Percentiles rank a stretch among this genome's conserved stretches.
These are phyloP conservation scores for Lathyrus sativus DNA, from an alignment of 306 rosid species.

Conservation along the genomic window DNA sequence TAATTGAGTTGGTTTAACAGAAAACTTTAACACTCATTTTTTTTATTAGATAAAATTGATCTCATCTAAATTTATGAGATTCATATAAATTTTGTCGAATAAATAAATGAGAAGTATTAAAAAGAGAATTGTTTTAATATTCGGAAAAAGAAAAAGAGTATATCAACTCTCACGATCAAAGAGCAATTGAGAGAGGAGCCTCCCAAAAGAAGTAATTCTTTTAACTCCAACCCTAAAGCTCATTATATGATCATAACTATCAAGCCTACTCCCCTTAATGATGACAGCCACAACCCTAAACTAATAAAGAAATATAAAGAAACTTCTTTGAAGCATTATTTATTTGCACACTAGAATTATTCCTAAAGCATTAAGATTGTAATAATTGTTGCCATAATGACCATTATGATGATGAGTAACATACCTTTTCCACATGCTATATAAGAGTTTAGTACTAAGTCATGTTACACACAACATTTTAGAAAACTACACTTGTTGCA, in stretches of 20 bases:
- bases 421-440: conserved; percentile 51
- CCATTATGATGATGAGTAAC: conserved; percentile 48
- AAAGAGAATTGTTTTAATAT: too few relatives aligned
- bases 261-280: conserved; percentile 51
- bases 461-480: conserved; percentile 8
- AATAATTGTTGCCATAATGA: conserved; percentile 80
- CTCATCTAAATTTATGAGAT: too few relatives aligned
- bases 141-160: too few relatives aligned
- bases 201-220: background rate
- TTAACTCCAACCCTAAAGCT: background rate
- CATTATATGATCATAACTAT: conserved; percentile 20
- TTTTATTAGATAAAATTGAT: too few relatives aligned
- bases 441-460: conserved; percentile 35
- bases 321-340: conserved; percentile 36
- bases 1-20: too few relatives aligned
- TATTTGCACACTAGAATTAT: conserved; percentile 58
- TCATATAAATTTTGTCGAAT: too few relatives aligned
- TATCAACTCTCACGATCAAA: background rate
- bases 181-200: background rate
- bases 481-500: background rate
- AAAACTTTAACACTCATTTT: too few relatives aligned
- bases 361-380: conserved; percentile 61
- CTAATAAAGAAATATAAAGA: conserved; percentile 43
- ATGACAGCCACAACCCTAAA: conserved; percentile 68
- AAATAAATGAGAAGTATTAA: too few relatives aligned